Evolutionary conservation across 2,329 filamentous ascomycete genomes (phyloP).

Genomic region (Scedosporium aurantiacum): DNA sequence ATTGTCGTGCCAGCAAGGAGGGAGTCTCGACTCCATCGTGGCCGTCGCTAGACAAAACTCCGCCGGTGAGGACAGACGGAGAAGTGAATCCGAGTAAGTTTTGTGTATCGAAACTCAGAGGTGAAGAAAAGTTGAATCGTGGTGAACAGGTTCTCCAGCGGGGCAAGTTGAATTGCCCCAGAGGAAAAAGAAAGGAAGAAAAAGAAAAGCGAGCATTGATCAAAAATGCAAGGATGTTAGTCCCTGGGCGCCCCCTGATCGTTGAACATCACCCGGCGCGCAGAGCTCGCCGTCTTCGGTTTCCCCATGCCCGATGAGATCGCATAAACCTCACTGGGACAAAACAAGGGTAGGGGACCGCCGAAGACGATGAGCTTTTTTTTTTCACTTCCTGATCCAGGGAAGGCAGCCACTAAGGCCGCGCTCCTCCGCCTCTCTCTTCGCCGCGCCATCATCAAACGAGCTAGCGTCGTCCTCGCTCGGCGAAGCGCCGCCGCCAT

Average conservation of each 20-base stretch:
- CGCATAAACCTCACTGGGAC: not conserved
- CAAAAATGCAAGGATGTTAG: not conserved
- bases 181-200: not conserved
- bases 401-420: conserved; percentile 38
- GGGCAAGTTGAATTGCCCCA: not conserved
- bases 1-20: conserved; percentile 29
- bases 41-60: not conserved
- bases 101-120: not conserved
- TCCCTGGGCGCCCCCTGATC: not conserved
- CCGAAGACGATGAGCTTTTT: not conserved
- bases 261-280: not conserved
- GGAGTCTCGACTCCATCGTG: not conserved
- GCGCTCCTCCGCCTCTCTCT: conserved; percentile 45
- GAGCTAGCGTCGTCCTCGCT: conserved; percentile 26
- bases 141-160: not conserved
- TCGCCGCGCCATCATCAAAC: conserved; percentile 49
- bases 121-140: not conserved
- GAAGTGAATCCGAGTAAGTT: not conserved
- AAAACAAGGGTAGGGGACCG: too few species aligned
- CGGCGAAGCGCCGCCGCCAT: conserved; percentile 22
- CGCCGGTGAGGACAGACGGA: not conserved
- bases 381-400: conserved; percentile 18
- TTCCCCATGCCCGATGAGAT: not conserved
- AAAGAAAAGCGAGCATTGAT: not conserved
- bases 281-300: not conserved